phyloP scores from a whole-genome alignment of 306 rosid genomes.

The Inga leiocalycina region DNA sequence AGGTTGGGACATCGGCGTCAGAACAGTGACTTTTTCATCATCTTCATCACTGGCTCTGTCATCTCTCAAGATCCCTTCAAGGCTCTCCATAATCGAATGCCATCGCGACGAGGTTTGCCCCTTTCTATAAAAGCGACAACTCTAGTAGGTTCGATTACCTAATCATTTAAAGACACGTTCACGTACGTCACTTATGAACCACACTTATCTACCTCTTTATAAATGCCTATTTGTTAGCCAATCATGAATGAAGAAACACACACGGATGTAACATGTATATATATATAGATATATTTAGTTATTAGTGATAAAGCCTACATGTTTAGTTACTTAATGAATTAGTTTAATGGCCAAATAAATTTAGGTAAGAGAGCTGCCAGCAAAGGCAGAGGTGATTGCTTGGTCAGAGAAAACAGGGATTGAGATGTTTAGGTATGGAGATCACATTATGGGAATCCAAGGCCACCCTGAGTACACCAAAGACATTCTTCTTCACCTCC shows the following conservation, averaged over 20 bases:
- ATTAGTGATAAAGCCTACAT: neutral
- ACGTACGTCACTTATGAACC: neutral
- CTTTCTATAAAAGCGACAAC: neutral
- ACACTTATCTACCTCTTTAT: too few relatives aligned
- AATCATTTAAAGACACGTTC: neutral
- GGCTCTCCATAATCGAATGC: conserved; percentile 69
- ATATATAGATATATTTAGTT: neutral
- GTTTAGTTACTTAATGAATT: neutral
- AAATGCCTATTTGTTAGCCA: neutral
- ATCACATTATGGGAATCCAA: conserved; percentile 93
- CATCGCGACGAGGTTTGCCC: conserved; percentile 84
- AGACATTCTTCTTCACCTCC: conserved; percentile 82
- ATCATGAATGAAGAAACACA: neutral
- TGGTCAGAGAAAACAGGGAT: conserved; percentile 90
- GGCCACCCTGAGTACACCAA: conserved; percentile 93
- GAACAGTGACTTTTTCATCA: conserved; percentile 58
- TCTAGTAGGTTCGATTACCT: neutral
- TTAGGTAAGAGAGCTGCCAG: conserved; percentile 77
- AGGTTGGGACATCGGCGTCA: conserved; percentile 92
- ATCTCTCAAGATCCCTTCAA: conserved; percentile 61
- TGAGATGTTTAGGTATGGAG: conserved; percentile 81
- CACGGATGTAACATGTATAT: neutral
- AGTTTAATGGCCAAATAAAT: neutral
- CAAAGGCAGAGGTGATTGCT: conserved; percentile 78
- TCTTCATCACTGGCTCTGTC: conserved; percentile 44